Percentiles rank a stretch among this genome's conserved stretches.
phyloP scores from a whole-genome alignment of 1,284 basidiomycete species.

The Flammula alnicola region DNA sequence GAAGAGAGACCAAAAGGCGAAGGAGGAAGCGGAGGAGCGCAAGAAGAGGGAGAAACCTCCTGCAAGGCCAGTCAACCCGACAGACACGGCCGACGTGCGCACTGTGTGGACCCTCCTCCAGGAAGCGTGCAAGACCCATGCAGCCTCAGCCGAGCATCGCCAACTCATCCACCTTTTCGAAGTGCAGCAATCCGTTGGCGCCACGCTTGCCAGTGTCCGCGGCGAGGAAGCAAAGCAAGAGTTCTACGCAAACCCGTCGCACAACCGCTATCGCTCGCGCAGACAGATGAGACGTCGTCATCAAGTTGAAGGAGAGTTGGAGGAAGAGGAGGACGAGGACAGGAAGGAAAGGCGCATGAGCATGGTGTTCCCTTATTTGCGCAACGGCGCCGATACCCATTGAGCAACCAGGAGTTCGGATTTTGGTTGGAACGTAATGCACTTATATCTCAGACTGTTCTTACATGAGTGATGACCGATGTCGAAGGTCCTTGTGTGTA shows the following conservation, averaged over 20 bases:
- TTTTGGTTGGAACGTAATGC: no score
- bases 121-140: constrained; percentile 3
- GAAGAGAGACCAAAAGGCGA: constrained; percentile 11
- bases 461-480: no score
- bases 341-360: constrained; percentile 19
- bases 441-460: no score
- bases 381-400: constrained; percentile 1
- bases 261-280: constrained; percentile 1
- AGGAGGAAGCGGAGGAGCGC: constrained; percentile 8
- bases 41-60: not conserved
- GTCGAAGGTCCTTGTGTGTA: no score
- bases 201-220: constrained; percentile 16
- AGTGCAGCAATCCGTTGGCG: constrained; percentile 47
- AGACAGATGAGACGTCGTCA: not conserved
- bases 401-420: no score
- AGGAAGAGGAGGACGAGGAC: constrained; percentile 31
- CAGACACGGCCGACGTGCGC: constrained; percentile 3
- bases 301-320: constrained; percentile 28
- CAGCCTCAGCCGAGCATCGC: constrained; percentile 22
- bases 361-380: constrained; percentile 15
- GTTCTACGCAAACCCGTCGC: constrained; percentile 6
- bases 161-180: constrained; percentile 49
- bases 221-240: constrained; percentile 6
- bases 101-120: constrained; percentile 10
- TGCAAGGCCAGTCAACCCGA: not conserved